phyloP scores from a whole-genome alignment of 2,329 filamentous ascomycete species.

The Nothophaeocryptopus gaeumannii region DNA sequence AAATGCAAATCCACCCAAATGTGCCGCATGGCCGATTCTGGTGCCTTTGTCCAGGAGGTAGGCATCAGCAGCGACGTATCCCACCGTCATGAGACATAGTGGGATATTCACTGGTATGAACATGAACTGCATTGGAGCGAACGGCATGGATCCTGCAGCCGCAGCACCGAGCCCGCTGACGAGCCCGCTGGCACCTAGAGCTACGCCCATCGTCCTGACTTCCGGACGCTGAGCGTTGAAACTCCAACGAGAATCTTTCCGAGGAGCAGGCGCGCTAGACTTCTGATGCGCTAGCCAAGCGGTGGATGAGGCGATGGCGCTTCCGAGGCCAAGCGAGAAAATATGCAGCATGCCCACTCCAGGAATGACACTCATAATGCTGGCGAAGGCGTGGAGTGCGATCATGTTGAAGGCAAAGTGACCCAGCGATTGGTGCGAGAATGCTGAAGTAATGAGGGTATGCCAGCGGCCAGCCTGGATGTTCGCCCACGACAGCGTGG shows the following conservation, averaged over 20 bases:
- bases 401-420: slow-evolving; percentile 47
- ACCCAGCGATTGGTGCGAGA: slow-evolving; percentile 37
- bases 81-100: slow-evolving; percentile 37
- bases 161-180: slow-evolving; percentile 42
- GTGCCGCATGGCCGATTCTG: slow-evolving; percentile 42
- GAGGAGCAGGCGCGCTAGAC: not conserved
- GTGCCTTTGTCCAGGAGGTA: slow-evolving; percentile 37
- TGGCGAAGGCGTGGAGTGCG: slow-evolving; percentile 39
- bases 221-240: not conserved
- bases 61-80: slow-evolving; percentile 40
- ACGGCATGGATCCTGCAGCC: slow-evolving; percentile 41
- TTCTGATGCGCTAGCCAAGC: slow-evolving; percentile 25
- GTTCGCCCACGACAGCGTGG: slow-evolving; percentile 33
- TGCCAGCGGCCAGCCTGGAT: slow-evolving; percentile 35
- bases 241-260: too few species aligned
- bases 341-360: slow-evolving; percentile 29
- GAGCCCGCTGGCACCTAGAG: slow-evolving; percentile 41
- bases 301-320: slow-evolving; percentile 25
- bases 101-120: slow-evolving; percentile 41
- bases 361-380: slow-evolving; percentile 32
- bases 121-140: slow-evolving; percentile 34
- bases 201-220: not conserved
- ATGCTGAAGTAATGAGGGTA: slow-evolving; percentile 40
- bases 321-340: slow-evolving; percentile 25
- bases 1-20: slow-evolving; percentile 45